Conservation (phyloP, 331 rosid species). For the Quercus tomentella region DNA sequence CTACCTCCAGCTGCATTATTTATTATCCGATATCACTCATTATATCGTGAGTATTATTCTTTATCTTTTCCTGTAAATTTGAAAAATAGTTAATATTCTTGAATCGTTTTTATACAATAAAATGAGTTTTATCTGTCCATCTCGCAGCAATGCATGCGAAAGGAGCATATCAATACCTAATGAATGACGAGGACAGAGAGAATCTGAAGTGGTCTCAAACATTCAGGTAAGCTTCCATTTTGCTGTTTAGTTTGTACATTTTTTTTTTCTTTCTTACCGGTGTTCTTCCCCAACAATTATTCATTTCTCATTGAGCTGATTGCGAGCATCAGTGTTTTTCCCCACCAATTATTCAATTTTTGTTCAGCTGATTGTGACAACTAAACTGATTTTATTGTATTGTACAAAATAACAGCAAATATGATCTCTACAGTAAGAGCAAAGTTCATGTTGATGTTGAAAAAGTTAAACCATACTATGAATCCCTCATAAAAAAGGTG, state of each 20-base stretch:
- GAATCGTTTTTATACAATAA: neutral
- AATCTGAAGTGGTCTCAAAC: slow-evolving; percentile 52
- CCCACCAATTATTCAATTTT: neutral
- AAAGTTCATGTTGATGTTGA: slow-evolving; percentile 35
- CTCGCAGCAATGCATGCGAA: slow-evolving; percentile 45
- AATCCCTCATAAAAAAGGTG: slow-evolving; percentile 44
- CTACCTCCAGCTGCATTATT: slow-evolving; percentile 46
- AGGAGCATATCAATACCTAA: slow-evolving; percentile 44
- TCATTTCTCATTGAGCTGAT: no score
- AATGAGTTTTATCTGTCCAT: neutral
- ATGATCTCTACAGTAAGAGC: slow-evolving; percentile 53
- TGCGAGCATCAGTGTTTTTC: no score
- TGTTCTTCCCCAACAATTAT: no score
- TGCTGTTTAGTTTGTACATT: no score
- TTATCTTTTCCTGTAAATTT: no score
- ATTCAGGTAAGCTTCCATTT: slow-evolving; percentile 29
- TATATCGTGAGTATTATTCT: slow-evolving; percentile 35
- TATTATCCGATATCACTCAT: slow-evolving; percentile 50
- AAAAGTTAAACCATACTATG: slow-evolving; percentile 49
- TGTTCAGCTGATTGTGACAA: neutral
- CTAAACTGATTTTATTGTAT: neutral
- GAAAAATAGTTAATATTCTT: neutral
- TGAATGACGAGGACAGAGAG: slow-evolving; percentile 48
- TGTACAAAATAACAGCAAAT: slow-evolving; percentile 24
- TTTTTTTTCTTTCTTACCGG: no score